Evolutionary conservation across 2,329 filamentous ascomycete species (phyloP).

Genomic region (Colletotrichum navitas): DNA sequence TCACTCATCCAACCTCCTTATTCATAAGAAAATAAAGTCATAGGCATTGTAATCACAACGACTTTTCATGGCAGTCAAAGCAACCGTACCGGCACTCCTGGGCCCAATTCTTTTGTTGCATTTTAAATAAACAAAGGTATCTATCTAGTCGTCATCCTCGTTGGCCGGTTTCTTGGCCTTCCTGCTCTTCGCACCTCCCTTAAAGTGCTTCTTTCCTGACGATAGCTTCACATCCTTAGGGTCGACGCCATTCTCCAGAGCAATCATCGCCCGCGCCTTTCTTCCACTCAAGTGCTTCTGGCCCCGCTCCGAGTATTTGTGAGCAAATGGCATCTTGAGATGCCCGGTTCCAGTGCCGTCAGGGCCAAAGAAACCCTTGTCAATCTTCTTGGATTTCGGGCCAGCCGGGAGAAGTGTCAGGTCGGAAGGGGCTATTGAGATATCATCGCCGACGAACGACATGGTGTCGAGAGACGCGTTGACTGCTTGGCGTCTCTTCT

Average conservation of each 20-base stretch:
- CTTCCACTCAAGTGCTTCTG: conserved; percentile 82
- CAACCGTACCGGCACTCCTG: background rate
- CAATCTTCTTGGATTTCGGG: conserved; percentile 80
- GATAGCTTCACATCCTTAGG: conserved; percentile 77
- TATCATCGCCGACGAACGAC: conserved; percentile 55
- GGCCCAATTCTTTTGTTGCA: conserved; percentile 3
- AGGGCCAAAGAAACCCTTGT: conserved; percentile 89
- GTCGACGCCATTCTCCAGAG: conserved; percentile 87
- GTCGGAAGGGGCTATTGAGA: conserved; percentile 57
- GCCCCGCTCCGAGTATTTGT: conserved; percentile 90
- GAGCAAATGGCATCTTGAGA: conserved; percentile 84
- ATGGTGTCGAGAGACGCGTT: conserved; percentile 62
- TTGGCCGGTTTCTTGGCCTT: conserved; percentile 66
- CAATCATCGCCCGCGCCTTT: conserved; percentile 84
- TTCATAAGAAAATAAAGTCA: background rate
- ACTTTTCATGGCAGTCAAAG: background rate
- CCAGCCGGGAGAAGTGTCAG: conserved; percentile 69
- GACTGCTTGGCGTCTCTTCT: conserved; percentile 79
- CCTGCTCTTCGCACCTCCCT: conserved; percentile 73
- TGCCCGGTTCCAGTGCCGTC: conserved; percentile 71
- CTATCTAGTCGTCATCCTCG: conserved; percentile 42
- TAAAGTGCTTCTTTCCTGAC: conserved; percentile 92
- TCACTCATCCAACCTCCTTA: background rate
- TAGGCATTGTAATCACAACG: background rate
- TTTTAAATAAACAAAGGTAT: conserved; percentile 29